Evolutionary conservation across 73 alveolate species (phyloP).

Genomic region (Paramecium sonneborni): DNA sequence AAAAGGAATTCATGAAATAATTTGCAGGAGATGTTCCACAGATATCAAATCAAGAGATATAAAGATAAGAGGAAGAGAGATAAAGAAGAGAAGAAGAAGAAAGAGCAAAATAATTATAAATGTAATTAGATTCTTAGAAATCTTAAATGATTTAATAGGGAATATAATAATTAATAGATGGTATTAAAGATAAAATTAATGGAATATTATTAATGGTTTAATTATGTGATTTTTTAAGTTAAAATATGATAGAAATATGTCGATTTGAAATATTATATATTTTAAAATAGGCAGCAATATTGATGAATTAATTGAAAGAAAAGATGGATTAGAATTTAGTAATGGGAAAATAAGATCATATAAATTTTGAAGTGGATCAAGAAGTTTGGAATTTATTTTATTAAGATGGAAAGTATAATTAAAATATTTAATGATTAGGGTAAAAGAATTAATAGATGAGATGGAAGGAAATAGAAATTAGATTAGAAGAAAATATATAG

Average conservation of each 20-base stretch:
- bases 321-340: background rate
- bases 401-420: background rate
- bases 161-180: background rate
- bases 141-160: background rate
- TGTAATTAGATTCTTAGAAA: background rate
- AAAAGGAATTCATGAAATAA: background rate
- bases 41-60: background rate
- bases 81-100: background rate
- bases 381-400: background rate
- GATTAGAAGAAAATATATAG: background rate
- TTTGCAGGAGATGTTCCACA: background rate
- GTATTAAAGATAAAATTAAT: background rate
- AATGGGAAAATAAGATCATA: background rate
- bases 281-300: background rate
- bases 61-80: background rate
- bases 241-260: background rate
- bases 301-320: background rate
- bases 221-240: background rate
- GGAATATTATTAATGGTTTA: background rate
- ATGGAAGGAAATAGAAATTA: background rate
- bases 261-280: background rate
- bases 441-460: background rate
- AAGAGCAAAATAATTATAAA: background rate
- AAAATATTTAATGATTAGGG: background rate
- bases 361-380: background rate